Percentiles rank a stretch among this genome's conserved stretches.
Conservation (phyloP, 495 filamentous ascomycete species). For the Penicillium ochrochloron region DNA sequence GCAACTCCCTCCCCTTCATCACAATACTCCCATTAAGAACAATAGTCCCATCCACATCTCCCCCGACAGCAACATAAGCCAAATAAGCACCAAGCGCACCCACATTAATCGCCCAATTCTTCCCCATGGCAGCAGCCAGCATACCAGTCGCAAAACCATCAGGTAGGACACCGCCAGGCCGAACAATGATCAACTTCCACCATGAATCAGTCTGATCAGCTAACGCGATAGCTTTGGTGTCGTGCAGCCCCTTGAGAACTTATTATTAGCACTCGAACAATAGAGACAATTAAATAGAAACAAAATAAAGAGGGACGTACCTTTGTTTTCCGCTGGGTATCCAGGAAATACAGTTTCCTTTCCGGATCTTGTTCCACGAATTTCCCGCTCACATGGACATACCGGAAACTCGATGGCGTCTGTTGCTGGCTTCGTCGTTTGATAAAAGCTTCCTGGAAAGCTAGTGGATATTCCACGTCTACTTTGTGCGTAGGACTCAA, state of each 20-base stretch:
- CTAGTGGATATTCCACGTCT: not conserved
- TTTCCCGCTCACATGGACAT: not conserved
- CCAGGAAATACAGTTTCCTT: not conserved
- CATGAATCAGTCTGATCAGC: not conserved
- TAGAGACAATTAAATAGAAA: not conserved
- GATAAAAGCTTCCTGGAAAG: not conserved
- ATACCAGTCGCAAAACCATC: not conserved
- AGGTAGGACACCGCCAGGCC: not conserved
- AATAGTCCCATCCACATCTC: not conserved
- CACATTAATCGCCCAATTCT: slow-evolving; percentile 1
- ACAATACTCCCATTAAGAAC: slow-evolving; percentile 2
- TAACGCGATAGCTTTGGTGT: not conserved
- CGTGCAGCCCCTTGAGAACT: not conserved
- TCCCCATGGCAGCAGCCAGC: not conserved
- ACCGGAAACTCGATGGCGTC: not conserved
- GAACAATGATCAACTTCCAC: not conserved
- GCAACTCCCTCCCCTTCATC: slow-evolving; percentile 1
- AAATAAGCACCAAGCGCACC: not conserved
- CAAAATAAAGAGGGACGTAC: not conserved
- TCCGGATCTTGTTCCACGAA: not conserved
- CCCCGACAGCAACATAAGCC: not conserved
- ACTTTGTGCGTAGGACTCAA: not conserved
- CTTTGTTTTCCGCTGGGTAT: not conserved
- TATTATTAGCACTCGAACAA: not conserved
- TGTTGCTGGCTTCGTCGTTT: not conserved